Percentiles rank a stretch among this genome's conserved stretches.
These are phyloP conservation scores for Capronia coronata DNA, from an alignment of 2,329 filamentous ascomycete genomes.

Conservation along the genomic window DNA sequence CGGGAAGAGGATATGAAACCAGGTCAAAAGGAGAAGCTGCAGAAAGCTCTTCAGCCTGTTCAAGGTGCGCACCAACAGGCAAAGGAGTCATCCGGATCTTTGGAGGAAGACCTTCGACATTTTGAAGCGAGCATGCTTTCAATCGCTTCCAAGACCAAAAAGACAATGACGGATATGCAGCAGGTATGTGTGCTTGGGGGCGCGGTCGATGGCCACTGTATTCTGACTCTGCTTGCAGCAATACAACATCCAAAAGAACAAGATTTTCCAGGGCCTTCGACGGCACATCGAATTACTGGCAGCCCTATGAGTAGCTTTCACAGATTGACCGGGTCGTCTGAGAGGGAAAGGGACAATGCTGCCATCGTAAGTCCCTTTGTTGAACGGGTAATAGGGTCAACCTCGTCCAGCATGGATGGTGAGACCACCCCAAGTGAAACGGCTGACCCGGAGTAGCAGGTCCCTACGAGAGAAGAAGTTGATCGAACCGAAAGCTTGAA, in stretches of 20 bases:
- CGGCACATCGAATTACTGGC: constrained; percentile 17
- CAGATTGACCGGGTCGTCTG: not conserved
- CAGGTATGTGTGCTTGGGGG: constrained; percentile 10
- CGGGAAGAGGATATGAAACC: constrained; percentile 11
- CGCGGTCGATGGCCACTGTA: not conserved
- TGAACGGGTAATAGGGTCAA: no score
- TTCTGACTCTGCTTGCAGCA: constrained; percentile 13
- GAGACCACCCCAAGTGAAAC: no score
- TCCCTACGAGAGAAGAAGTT: not conserved
- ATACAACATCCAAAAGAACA: constrained; percentile 17
- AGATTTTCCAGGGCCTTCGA: constrained; percentile 16
- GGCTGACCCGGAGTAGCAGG: not conserved
- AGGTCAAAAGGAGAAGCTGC: constrained; percentile 10
- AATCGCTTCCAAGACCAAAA: constrained; percentile 16
- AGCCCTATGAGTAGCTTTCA: constrained; percentile 6
- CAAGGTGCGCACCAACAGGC: constrained; percentile 1
- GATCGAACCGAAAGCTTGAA: no score
- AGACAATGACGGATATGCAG: constrained; percentile 15
- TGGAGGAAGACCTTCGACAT: constrained; percentile 8
- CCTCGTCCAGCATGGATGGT: no score
- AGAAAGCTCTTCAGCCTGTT: constrained; percentile 4
- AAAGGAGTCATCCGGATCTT: not conserved
- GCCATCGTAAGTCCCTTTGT: not conserved
- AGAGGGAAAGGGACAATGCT: not conserved
- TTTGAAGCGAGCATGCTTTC: constrained; percentile 12